phyloP scores from a whole-genome alignment of 1,284 basidiomycete genomes.

The Malassezia dermatis region DNA sequence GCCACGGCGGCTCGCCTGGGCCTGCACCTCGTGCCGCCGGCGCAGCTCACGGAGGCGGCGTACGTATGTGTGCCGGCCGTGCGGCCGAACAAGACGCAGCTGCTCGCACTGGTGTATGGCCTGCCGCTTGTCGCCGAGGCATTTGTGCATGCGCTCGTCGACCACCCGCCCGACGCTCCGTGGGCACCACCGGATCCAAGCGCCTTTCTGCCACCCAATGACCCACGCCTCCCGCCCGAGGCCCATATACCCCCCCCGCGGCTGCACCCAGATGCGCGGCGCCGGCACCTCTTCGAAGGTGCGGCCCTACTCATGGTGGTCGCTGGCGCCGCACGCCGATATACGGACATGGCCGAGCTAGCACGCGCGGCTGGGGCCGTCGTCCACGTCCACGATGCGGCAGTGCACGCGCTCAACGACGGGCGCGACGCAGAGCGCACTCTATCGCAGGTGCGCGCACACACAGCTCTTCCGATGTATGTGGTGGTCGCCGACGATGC shows the following conservation, averaged over 20 bases:
- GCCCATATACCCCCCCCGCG: background rate
- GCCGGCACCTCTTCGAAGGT: background rate
- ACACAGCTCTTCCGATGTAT: background rate
- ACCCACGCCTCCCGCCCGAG: background rate
- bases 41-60: background rate
- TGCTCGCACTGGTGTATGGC: conserved; percentile 11
- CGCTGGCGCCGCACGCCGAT: background rate
- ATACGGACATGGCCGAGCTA: conserved; percentile 7
- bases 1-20: background rate
- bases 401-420: background rate
- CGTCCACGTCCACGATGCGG: conserved; percentile 4
- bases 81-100: conserved; percentile 12
- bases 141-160: background rate
- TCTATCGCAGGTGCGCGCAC: background rate
- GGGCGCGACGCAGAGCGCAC: background rate
- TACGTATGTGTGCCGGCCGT: conserved; percentile 7
- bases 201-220: background rate
- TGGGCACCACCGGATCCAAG: background rate
- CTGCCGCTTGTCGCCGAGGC: conserved; percentile 3
- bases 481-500: background rate
- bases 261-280: background rate
- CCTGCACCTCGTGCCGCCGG: conserved; percentile 4
- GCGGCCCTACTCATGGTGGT: conserved; percentile 1
- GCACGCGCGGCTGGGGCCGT: conserved; percentile 9
- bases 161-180: background rate